These are phyloP conservation scores for Aspergillus jensenii DNA, from an alignment of 2,329 filamentous ascomycete genomes.

Conservation along the genomic window DNA sequence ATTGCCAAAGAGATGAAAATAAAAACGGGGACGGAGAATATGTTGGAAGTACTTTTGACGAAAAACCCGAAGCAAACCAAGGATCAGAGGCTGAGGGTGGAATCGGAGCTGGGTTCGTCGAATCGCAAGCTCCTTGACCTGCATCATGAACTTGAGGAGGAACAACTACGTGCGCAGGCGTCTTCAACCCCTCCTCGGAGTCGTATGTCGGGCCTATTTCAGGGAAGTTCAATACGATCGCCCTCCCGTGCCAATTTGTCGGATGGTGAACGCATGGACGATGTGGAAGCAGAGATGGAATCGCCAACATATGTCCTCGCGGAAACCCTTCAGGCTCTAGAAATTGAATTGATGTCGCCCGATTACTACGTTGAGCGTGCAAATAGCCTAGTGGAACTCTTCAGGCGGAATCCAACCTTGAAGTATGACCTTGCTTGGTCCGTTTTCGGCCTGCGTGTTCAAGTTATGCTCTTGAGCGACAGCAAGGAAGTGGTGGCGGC, in stretches of 20 bases:
- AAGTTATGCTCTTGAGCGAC: conserved; percentile 93
- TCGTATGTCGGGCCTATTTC: conserved; percentile 59
- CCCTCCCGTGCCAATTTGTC: conserved; percentile 43
- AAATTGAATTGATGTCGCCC: conserved; percentile 80
- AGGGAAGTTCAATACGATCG: conserved; percentile 55
- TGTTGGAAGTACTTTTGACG: conserved; percentile 88
- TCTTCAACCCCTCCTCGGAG: conserved; percentile 51
- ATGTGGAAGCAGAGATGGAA: conserved; percentile 69
- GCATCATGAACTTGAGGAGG: conserved; percentile 58
- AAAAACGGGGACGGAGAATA: conserved; percentile 94
- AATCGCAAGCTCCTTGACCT: conserved; percentile 69
- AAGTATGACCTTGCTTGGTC: conserved; percentile 98
- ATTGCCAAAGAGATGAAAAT: conserved; percentile 97
- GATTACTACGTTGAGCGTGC: conserved; percentile 95
- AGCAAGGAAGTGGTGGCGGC: conserved; percentile 94
- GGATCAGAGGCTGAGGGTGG: conserved; percentile 74
- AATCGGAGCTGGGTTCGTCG: conserved; percentile 86
- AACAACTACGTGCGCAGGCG: conserved; percentile 59
- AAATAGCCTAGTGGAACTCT: conserved; percentile 92
- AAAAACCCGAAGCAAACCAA: conserved; percentile 97
- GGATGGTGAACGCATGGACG: conserved; percentile 43
- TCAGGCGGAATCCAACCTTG: conserved; percentile 85
- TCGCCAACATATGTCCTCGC: conserved; percentile 89
- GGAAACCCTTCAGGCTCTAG: conserved; percentile 86
- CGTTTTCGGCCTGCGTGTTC: conserved; percentile 88